These are phyloP conservation scores for Bruguiera parviflora DNA, from an alignment of 345 rosid species.

Conservation along the genomic window DNA sequence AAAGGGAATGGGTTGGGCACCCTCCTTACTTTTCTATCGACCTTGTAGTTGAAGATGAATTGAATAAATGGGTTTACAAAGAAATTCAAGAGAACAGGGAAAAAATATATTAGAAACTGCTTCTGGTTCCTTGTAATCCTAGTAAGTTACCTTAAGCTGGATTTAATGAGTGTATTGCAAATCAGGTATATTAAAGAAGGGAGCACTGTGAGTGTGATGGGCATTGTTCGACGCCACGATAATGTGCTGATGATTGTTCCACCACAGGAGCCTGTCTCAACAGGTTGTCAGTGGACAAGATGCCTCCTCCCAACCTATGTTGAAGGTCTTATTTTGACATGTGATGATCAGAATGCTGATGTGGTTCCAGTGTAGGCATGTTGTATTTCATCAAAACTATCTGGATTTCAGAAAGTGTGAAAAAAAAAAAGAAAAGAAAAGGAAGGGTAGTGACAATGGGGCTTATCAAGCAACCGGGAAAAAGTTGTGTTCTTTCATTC, in stretches of 20 bases:
- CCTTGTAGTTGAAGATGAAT: too few species aligned
- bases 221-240: conserved; percentile 77
- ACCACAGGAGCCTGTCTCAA: conserved; percentile 58
- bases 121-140: neutral
- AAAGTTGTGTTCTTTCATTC: neutral
- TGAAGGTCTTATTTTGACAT: conserved; percentile 71
- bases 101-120: neutral
- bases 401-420: conserved; percentile 21
- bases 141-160: neutral
- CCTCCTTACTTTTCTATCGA: too few species aligned
- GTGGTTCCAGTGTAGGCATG: conserved; percentile 71
- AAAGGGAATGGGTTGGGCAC: too few species aligned
- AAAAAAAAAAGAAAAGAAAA: neutral
- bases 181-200: conserved; percentile 89
- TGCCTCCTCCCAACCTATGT: conserved; percentile 75
- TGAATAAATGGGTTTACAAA: too few species aligned
- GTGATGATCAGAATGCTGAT: conserved; percentile 61
- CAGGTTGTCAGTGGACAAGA: conserved; percentile 69
- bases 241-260: conserved; percentile 85
- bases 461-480: neutral
- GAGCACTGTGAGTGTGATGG: conserved; percentile 93
- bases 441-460: neutral
- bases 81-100: too few species aligned
- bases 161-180: conserved; percentile 17
- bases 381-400: conserved; percentile 1